phyloP scores from a whole-genome alignment of 2,329 filamentous ascomycete genomes.

The Elsinoe fawcettii region DNA sequence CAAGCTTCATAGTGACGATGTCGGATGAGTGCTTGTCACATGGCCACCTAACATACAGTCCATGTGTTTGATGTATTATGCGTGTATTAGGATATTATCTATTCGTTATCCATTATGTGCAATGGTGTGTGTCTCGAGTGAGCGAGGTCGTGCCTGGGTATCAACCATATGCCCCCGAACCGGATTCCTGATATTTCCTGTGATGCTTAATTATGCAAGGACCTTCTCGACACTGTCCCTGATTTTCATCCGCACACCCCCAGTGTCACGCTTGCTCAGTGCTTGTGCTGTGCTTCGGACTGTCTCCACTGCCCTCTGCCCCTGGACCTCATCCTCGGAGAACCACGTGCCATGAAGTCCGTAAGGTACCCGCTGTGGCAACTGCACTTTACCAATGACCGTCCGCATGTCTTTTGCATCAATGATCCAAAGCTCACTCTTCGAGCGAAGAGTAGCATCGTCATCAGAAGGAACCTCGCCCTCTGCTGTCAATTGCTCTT shows the following conservation, averaged over 20 bases:
- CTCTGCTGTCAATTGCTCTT: conserved; percentile 46
- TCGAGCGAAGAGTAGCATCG: conserved; percentile 31
- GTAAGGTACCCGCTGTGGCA: conserved; percentile 63
- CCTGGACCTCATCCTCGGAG: conserved; percentile 42
- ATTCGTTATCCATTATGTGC: background rate
- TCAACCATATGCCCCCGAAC: background rate
- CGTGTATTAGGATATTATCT: background rate
- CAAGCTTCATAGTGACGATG: background rate
- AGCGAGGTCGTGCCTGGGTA: background rate
- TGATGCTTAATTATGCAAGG: conserved; percentile 19
- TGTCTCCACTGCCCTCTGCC: conserved; percentile 38
- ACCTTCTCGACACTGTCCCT: conserved; percentile 26
- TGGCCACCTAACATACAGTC: background rate
- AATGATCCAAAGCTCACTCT: conserved; percentile 61
- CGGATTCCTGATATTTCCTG: background rate
- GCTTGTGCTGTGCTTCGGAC: conserved; percentile 25
- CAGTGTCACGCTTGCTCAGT: conserved; percentile 19
- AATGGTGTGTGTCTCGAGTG: background rate
- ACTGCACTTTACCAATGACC: conserved; percentile 49
- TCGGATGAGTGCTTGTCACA: background rate
- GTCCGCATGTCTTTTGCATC: conserved; percentile 56
- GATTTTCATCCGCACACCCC: conserved; percentile 26
- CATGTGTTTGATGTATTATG: background rate
- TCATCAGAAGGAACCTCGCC: conserved; percentile 33
- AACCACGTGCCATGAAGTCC: conserved; percentile 61